These are phyloP conservation scores for Thuidium tamariscinum DNA, from an alignment of 225 moss, liverwort and hornwort species.

Conservation along the genomic window DNA sequence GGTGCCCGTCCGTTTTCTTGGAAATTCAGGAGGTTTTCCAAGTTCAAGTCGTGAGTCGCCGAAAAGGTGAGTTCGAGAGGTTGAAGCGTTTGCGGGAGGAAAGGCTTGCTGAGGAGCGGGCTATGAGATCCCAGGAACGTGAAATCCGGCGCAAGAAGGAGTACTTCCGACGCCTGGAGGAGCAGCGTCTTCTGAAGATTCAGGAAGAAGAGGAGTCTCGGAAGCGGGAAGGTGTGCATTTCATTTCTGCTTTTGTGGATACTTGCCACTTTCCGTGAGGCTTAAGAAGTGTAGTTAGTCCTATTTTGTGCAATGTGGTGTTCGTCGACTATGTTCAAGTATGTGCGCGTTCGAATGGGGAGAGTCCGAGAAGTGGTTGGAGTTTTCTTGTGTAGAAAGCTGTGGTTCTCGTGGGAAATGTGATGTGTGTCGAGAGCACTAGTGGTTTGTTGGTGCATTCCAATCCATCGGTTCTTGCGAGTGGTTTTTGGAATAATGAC, in stretches of 20 bases:
- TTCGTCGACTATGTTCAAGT: neutral
- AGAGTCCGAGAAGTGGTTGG: neutral
- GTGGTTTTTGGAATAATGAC: too few relatives aligned
- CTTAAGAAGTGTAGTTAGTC: too few relatives aligned
- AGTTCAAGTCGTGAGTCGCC: constrained; percentile 70
- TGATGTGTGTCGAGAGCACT: neutral
- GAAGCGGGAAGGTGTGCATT: constrained; percentile 72
- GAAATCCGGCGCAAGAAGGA: constrained; percentile 88
- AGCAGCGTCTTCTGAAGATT: constrained; percentile 61
- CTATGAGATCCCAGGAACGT: constrained; percentile 76
- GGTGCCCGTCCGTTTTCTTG: neutral
- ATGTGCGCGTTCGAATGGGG: too few relatives aligned
- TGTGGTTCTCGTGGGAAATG: neutral
- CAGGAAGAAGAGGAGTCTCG: constrained; percentile 82
- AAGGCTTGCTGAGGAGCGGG: constrained; percentile 73
- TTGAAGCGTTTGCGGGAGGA: constrained; percentile 80
- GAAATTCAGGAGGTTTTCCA: constrained; percentile 50
- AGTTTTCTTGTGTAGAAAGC: neutral
- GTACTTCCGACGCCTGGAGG: constrained; percentile 61
- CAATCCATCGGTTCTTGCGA: too few relatives aligned
- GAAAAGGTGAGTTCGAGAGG: constrained; percentile 93
- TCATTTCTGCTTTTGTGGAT: neutral
- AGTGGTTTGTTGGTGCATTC: neutral
- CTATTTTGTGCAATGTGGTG: neutral
- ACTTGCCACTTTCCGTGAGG: neutral